Percentiles rank a stretch among this genome's conserved stretches.
Evolutionary conservation across 805 yeast species (phyloP).

Genomic region (Pachysolen tannophilus): DNA sequence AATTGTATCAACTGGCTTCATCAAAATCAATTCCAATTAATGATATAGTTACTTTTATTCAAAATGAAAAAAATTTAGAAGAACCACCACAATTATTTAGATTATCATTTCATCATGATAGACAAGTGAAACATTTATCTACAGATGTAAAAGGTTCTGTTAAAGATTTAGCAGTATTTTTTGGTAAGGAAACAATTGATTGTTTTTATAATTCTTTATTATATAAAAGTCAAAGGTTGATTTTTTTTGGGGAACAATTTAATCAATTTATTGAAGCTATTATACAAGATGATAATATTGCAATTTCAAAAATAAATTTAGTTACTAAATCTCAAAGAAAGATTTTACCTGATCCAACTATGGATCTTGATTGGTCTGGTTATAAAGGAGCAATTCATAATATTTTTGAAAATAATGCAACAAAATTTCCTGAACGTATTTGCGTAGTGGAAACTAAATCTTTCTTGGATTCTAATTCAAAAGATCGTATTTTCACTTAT

Average conservation of each 20-base stretch:
- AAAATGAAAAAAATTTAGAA: slow-evolving; percentile 40
- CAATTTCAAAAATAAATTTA: slow-evolving; percentile 56
- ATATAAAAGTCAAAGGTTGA: slow-evolving; percentile 62
- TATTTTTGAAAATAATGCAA: slow-evolving; percentile 84
- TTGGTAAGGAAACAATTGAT: slow-evolving; percentile 25
- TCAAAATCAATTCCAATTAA: slow-evolving; percentile 38
- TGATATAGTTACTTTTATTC: slow-evolving; percentile 46
- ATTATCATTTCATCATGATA: slow-evolving; percentile 45
- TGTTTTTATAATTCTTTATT: slow-evolving; percentile 71
- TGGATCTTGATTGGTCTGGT: slow-evolving; percentile 81
- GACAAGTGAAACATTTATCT: slow-evolving; percentile 30
- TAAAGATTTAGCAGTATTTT: slow-evolving; percentile 56
- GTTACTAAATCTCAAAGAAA: slow-evolving; percentile 57
- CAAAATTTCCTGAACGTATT: slow-evolving; percentile 71
- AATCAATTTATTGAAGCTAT: slow-evolving; percentile 38
- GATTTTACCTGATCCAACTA: slow-evolving; percentile 80
- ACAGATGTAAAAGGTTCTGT: too few species aligned
- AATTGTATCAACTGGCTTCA: slow-evolving; percentile 28
- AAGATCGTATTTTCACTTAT: slow-evolving; percentile 72
- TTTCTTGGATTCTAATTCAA: slow-evolving; percentile 41
- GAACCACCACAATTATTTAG: slow-evolving; percentile 57
- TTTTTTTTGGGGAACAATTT: slow-evolving; percentile 67
- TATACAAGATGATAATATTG: slow-evolving; percentile 24
- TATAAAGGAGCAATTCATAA: slow-evolving; percentile 96
- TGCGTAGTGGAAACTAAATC: slow-evolving; percentile 92